Percentiles rank a stretch among this genome's conserved stretches.
Conservation (phyloP, 1,284 basidiomycete species). For the Malassezia japonica region DNA sequence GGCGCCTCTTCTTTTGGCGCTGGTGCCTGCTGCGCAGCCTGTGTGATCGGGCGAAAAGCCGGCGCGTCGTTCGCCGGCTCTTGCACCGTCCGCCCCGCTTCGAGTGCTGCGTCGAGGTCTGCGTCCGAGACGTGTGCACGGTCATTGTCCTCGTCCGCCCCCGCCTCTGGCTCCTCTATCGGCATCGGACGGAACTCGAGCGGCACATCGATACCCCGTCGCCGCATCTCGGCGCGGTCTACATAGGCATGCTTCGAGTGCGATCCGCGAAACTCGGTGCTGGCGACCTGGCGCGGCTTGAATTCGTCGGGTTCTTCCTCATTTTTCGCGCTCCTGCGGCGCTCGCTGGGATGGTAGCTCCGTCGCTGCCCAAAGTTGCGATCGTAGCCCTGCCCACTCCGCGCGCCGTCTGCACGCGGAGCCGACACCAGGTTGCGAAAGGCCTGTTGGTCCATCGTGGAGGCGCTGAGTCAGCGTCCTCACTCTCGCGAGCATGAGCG, state of each 20-base stretch:
- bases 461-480: neutral
- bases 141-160: neutral
- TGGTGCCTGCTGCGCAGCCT: slow-evolving; percentile 59
- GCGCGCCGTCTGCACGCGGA: neutral
- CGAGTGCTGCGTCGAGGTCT: slow-evolving; percentile 18
- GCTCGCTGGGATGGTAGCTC: neutral
- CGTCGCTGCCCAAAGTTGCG: neutral
- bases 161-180: neutral
- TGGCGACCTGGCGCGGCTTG: neutral
- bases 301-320: neutral
- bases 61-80: slow-evolving; percentile 55
- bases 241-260: slow-evolving; percentile 13
- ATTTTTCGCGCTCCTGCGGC: neutral
- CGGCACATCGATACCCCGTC: slow-evolving; percentile 2
- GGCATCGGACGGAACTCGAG: neutral
- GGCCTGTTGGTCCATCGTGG: slow-evolving; percentile 34
- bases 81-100: slow-evolving; percentile 12
- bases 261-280: neutral
- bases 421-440: slow-evolving; percentile 29
- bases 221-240: slow-evolving; percentile 25
- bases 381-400: neutral
- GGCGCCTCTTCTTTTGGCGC: slow-evolving; percentile 53
- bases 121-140: slow-evolving; percentile 1
- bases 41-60: slow-evolving; percentile 72
- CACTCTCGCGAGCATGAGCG: no score